These are phyloP conservation scores for Penicillium alfredii DNA, from an alignment of 495 filamentous ascomycete genomes.

Conservation along the genomic window DNA sequence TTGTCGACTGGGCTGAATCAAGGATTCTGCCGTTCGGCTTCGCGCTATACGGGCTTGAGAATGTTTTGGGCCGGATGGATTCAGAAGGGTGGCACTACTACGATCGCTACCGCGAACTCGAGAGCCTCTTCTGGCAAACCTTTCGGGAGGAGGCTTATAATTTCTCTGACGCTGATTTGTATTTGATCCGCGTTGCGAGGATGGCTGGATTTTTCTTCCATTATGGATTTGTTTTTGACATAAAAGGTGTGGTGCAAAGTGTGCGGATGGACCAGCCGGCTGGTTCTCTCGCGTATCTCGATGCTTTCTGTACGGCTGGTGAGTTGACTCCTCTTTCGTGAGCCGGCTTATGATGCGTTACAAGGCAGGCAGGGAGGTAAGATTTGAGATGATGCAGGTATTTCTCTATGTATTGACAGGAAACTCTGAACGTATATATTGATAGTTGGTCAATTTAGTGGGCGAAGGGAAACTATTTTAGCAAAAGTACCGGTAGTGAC, in stretches of 20 bases:
- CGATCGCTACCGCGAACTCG: constrained; percentile 12
- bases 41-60: constrained; percentile 37
- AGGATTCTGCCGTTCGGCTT: constrained; percentile 41
- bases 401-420: constrained; percentile 2
- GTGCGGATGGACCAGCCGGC: constrained; percentile 8
- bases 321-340: constrained; percentile 8
- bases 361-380: constrained; percentile 3
- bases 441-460: not conserved
- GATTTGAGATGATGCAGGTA: constrained; percentile 1
- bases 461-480: too few species aligned
- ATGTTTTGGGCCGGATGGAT: constrained; percentile 33
- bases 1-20: constrained; percentile 44
- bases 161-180: constrained; percentile 13
- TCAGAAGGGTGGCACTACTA: constrained; percentile 34
- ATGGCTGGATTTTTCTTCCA: constrained; percentile 15
- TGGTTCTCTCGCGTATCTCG: constrained; percentile 13
- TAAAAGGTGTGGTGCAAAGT: constrained; percentile 7
- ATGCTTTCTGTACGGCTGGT: constrained; percentile 16
- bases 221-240: constrained; percentile 18
- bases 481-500: not conserved
- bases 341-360: constrained; percentile 3
- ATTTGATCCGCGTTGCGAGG: constrained; percentile 9
- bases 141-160: constrained; percentile 13
- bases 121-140: constrained; percentile 21
- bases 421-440: constrained; percentile 1